Evolutionary conservation across 768 basidiomycete genomes (phyloP).

Genomic region (Macrocybe gigantea): DNA sequence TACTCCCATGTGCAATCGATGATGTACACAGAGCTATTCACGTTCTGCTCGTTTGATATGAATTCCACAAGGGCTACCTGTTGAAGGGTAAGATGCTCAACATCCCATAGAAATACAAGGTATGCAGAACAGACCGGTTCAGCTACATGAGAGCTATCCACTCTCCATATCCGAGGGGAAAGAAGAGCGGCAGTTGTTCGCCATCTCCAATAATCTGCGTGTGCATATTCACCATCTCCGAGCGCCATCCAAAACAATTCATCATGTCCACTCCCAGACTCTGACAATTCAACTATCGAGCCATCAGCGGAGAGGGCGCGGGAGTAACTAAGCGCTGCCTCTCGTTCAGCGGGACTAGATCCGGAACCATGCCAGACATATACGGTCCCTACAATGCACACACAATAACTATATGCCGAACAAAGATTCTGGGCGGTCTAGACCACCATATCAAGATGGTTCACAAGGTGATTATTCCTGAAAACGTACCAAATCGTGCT

Average conservation of each 20-base stretch:
- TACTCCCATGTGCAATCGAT: slow-evolving; percentile 78
- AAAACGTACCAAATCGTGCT: slow-evolving; percentile 57
- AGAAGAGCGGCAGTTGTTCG: slow-evolving; percentile 31
- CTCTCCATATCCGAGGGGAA: slow-evolving; percentile 56
- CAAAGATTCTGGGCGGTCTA: slow-evolving; percentile 66
- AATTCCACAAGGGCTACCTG: slow-evolving; percentile 45
- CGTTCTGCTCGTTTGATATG: slow-evolving; percentile 30
- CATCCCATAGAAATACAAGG: neutral
- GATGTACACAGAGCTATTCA: slow-evolving; percentile 50
- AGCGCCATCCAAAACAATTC: slow-evolving; percentile 87
- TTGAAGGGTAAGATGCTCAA: slow-evolving; percentile 1
- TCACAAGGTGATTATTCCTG: slow-evolving; percentile 3
- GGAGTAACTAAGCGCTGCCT: slow-evolving; percentile 60
- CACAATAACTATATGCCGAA: slow-evolving; percentile 80
- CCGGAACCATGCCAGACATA: slow-evolving; percentile 85
- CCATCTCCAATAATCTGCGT: slow-evolving; percentile 83
- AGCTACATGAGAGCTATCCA: slow-evolving; percentile 32
- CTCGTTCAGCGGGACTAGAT: slow-evolving; percentile 50
- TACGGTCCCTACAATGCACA: slow-evolving; percentile 61
- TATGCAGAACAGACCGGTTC: slow-evolving; percentile 31
- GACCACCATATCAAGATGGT: slow-evolving; percentile 2
- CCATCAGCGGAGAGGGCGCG: slow-evolving; percentile 33
- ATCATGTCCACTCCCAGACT: slow-evolving; percentile 60
- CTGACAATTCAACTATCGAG: slow-evolving; percentile 48
- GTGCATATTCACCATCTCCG: slow-evolving; percentile 70